Conservation (phyloP, 352 stramenopile genomes). For the Peronospora belbahrii region DNA sequence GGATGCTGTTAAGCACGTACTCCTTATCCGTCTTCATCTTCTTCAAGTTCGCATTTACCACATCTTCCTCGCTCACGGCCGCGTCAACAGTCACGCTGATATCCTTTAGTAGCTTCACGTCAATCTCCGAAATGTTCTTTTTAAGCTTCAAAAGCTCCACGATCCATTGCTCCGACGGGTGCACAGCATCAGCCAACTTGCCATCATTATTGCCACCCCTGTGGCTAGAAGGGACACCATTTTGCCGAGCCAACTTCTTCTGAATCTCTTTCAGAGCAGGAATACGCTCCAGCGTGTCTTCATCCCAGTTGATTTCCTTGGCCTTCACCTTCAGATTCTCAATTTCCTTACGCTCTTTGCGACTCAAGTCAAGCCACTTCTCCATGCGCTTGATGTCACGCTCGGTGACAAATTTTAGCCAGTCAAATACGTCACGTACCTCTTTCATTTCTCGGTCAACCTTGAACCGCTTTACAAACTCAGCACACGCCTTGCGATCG, state of each 20-base stretch:
- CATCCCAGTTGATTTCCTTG: conserved; percentile 81
- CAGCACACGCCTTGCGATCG: conserved; percentile 69
- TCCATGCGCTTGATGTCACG: conserved; percentile 82
- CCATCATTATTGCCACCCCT: conserved; percentile 31
- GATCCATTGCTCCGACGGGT: conserved; percentile 83
- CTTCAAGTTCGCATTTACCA: conserved; percentile 58
- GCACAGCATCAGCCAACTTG: conserved; percentile 57
- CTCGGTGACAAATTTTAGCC: conserved; percentile 69
- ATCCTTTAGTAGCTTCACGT: conserved; percentile 56
- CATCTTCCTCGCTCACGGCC: conserved; percentile 54
- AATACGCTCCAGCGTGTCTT: conserved; percentile 79
- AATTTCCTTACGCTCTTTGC: conserved; percentile 84
- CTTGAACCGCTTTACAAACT: conserved; percentile 81
- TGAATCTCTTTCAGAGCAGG: conserved; percentile 80
- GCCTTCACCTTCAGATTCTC: conserved; percentile 77
- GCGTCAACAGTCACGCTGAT: conserved; percentile 43
- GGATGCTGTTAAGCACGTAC: conserved; percentile 85
- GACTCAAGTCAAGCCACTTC: conserved; percentile 73
- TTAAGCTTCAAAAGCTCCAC: conserved; percentile 81
- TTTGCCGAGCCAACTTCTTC: conserved; percentile 63
- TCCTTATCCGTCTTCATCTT: conserved; percentile 87
- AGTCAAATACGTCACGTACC: conserved; percentile 80
- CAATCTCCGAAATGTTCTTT: conserved; percentile 81
- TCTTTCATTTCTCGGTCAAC: conserved; percentile 77
- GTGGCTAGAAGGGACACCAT: conserved; percentile 31